phyloP scores from a whole-genome alignment of 345 rosid genomes.

The Turritis glabra region DNA sequence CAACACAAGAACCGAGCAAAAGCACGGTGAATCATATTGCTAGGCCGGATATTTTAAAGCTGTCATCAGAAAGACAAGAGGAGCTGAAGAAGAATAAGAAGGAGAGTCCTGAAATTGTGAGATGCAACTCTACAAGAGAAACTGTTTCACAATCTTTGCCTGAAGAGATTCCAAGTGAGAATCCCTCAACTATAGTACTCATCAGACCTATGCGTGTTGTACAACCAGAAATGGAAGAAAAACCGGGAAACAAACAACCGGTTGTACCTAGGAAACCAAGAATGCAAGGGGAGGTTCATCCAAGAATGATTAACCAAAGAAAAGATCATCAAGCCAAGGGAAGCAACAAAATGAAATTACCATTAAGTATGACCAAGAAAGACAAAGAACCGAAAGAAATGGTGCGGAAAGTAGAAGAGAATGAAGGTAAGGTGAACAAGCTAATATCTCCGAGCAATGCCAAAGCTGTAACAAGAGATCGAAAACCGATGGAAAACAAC shows the following conservation, averaged over 20 bases:
- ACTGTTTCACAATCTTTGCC: slow-evolving; percentile 26
- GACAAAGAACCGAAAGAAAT: slow-evolving; percentile 34
- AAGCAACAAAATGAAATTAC: slow-evolving; percentile 29
- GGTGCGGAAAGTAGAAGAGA: slow-evolving; percentile 39
- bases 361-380: slow-evolving; percentile 37
- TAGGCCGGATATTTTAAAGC: slow-evolving; percentile 43
- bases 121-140: slow-evolving; percentile 34
- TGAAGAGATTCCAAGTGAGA: slow-evolving; percentile 34
- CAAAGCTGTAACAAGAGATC: slow-evolving; percentile 39
- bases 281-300: slow-evolving; percentile 40
- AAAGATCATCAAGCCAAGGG: slow-evolving; percentile 35
- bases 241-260: slow-evolving; percentile 5
- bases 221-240: slow-evolving; percentile 34
- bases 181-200: slow-evolving; percentile 56
- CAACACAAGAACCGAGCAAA: slow-evolving; percentile 46
- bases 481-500: slow-evolving; percentile 38
- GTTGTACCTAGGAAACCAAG: slow-evolving; percentile 37
- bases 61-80: slow-evolving; percentile 30
- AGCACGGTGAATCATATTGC: slow-evolving; percentile 37
- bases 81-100: slow-evolving; percentile 39
- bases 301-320: slow-evolving; percentile 36
- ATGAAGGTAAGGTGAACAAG: slow-evolving; percentile 38
- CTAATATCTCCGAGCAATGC: slow-evolving; percentile 37
- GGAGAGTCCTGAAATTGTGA: slow-evolving; percentile 55
- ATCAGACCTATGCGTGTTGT: slow-evolving; percentile 53